These are phyloP conservation scores for Komagataella phaffii DNA, from an alignment of 805 yeast species.

Conservation along the genomic window DNA sequence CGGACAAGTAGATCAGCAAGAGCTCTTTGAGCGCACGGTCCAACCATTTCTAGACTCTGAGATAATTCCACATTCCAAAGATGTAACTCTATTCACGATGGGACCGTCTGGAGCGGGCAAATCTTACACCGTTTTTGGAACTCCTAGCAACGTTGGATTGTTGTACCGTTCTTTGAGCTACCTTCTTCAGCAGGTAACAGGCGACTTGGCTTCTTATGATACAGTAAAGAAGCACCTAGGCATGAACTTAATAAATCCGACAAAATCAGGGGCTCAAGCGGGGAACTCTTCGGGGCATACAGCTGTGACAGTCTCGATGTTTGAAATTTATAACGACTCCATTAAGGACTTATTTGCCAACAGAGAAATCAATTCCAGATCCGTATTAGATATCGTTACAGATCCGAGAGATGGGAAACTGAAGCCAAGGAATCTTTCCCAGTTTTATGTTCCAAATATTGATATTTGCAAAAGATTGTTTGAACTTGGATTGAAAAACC, in stretches of 20 bases:
- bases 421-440: conserved; percentile 28
- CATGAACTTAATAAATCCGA: background rate
- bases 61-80: conserved; percentile 18
- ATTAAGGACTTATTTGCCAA: conserved; percentile 24
- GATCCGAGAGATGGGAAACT: conserved; percentile 28
- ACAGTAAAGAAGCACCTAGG: conserved; percentile 1
- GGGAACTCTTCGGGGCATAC: conserved; percentile 3
- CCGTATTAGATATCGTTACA: conserved; percentile 24
- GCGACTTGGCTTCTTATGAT: background rate
- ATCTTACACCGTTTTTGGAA: conserved; percentile 22
- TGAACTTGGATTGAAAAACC: conserved; percentile 20
- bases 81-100: conserved; percentile 30
- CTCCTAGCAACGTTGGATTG: background rate
- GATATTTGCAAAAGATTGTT: conserved; percentile 24
- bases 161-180: background rate
- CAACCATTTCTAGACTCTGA: conserved; percentile 18
- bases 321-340: conserved; percentile 37
- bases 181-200: background rate
- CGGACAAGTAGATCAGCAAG: conserved; percentile 17
- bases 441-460: conserved; percentile 20
- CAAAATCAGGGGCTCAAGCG: background rate
- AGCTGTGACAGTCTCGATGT: conserved; percentile 36
- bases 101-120: conserved; percentile 46
- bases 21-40: conserved; percentile 21
- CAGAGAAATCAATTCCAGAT: conserved; percentile 10